Evolutionary conservation across 176 grass and related monocot genomes (phyloP).

Genomic region (Tuctoria greenei): DNA sequence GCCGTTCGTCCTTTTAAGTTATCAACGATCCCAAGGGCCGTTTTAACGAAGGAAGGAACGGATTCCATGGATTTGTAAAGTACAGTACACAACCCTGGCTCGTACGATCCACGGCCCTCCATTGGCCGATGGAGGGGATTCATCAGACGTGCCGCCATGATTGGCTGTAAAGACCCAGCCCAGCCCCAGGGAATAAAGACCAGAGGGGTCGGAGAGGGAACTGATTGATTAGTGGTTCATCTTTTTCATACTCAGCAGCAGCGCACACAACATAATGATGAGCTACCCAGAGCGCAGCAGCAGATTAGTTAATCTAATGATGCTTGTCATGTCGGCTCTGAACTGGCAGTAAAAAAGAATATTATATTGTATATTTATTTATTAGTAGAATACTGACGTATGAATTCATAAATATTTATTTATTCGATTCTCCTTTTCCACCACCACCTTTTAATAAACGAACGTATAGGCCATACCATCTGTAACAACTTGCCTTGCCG

Average conservation of each 20-base stretch:
- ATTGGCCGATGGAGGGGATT: not conserved
- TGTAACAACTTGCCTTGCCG: too few relatives aligned
- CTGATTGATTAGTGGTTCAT: not conserved
- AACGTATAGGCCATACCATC: too few relatives aligned
- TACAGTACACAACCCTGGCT: not conserved
- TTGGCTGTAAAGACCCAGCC: slow-evolving; percentile 25
- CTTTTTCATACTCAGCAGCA: not conserved
- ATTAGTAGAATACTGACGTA: not conserved
- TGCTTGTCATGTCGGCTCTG: slow-evolving; percentile 12
- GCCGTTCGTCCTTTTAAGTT: not conserved
- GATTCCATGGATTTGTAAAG: not conserved
- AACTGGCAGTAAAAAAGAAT: slow-evolving; percentile 31
- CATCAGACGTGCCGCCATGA: not conserved
- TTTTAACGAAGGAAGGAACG: not conserved
- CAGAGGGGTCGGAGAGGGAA: not conserved
- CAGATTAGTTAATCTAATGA: slow-evolving; percentile 19
- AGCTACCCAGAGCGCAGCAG: not conserved
- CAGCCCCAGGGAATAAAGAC: slow-evolving; percentile 8
- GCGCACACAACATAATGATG: slow-evolving; percentile 1
- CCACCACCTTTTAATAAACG: too few relatives aligned
- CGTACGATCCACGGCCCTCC: not conserved
- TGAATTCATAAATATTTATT: not conserved
- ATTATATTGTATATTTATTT: not conserved
- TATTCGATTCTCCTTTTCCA: not conserved
- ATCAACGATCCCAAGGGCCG: not conserved